Evolutionary conservation across 768 basidiomycete species (phyloP).

Genomic region (Hortiboletus campestris): DNA sequence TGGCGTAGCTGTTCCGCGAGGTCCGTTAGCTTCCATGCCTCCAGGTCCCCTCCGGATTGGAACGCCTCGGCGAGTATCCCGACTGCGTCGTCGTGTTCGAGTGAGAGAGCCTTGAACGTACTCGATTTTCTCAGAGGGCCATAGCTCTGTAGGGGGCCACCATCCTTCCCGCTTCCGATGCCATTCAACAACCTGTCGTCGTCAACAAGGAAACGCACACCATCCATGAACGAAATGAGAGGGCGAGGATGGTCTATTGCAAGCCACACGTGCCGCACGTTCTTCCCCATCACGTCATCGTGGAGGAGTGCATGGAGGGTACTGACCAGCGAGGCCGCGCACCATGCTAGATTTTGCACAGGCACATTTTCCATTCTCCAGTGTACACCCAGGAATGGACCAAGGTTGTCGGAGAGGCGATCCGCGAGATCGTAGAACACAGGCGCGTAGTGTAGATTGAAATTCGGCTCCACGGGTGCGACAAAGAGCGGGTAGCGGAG

Average conservation of each 20-base stretch:
- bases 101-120: constrained; percentile 44
- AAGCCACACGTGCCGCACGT: constrained; percentile 48
- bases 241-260: constrained; percentile 51
- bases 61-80: constrained; percentile 45
- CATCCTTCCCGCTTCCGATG: not conserved
- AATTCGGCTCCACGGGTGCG: not conserved
- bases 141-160: not conserved
- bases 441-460: constrained; percentile 43
- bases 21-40: constrained; percentile 43
- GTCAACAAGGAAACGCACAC: constrained; percentile 17
- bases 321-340: constrained; percentile 49
- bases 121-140: constrained; percentile 36
- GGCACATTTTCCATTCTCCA: constrained; percentile 58
- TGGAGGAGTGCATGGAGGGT: constrained; percentile 38
- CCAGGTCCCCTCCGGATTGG: constrained; percentile 37
- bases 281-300: constrained; percentile 25
- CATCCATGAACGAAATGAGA: not conserved
- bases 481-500: constrained; percentile 46
- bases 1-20: constrained; percentile 35
- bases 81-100: constrained; percentile 46
- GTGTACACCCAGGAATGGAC: constrained; percentile 49
- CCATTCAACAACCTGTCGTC: not conserved
- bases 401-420: constrained; percentile 32
- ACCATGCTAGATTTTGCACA: constrained; percentile 40
- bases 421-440: constrained; percentile 41